These are phyloP conservation scores for Pisolithus thermaeus DNA, from an alignment of 1,284 basidiomycete genomes.

Conservation along the genomic window DNA sequence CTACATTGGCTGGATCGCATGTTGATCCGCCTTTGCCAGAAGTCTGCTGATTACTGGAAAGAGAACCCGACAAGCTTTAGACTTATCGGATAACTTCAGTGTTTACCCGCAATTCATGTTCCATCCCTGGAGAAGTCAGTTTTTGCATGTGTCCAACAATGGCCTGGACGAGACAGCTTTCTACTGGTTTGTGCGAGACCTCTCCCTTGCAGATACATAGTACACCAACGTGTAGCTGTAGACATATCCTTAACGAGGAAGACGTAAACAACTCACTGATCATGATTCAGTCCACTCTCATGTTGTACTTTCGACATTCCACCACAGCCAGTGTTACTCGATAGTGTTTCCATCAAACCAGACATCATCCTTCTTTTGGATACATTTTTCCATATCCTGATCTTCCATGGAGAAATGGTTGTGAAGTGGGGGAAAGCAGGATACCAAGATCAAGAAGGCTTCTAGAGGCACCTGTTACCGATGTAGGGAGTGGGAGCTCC, in stretches of 20 bases:
- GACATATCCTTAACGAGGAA: constrained; percentile 86
- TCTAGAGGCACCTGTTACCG: constrained; percentile 75
- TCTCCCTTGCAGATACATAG: not conserved
- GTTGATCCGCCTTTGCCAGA: constrained; percentile 98
- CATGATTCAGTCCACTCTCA: constrained; percentile 70
- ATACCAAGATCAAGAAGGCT: constrained; percentile 98
- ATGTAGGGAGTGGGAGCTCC: too few species aligned
- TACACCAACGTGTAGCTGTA: constrained; percentile 26
- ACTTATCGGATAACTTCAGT: too few species aligned
- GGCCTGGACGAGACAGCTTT: constrained; percentile 99
- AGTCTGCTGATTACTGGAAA: constrained; percentile 98
- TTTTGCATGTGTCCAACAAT: constrained; percentile 9
- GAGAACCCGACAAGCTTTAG: constrained; percentile 92
- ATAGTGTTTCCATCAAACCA: constrained; percentile 84
- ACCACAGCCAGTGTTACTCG: constrained; percentile 92
- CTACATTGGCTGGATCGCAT: constrained; percentile 97
- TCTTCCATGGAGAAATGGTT: constrained; percentile 95
- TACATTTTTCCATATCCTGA: constrained; percentile 45
- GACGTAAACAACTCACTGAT: too few species aligned
- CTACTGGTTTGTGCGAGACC: constrained; percentile 62
- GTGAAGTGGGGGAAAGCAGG: constrained; percentile 99
- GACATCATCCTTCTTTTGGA: constrained; percentile 98
- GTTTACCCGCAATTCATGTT: too few species aligned
- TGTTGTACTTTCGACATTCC: constrained; percentile 91
- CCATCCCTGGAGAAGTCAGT: too few species aligned